Base-by-base conservation (phyloP, 176 grass and related monocot species). In the Paspalum notatum region DNA sequence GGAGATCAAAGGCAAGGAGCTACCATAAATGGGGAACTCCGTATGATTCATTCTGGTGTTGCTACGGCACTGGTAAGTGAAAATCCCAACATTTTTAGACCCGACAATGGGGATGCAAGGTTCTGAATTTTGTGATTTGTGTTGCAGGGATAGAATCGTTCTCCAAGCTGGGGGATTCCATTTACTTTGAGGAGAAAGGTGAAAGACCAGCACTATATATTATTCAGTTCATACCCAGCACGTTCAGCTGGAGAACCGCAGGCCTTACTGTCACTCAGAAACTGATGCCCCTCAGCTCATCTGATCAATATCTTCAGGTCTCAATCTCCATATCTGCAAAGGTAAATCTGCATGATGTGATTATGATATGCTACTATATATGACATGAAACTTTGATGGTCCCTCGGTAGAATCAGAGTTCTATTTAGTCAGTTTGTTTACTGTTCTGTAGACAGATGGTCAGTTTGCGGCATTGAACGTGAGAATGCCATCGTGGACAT, bases 111-210 rank as follows among this genome's bases (percentile, higher is more conserved):
- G 9, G 47, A 4, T 73, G 60, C 12, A 18, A 27, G 2, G 37
- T 39, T 62, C 17, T 80, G 32, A 71, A 45, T 0, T n/a, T 5
- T 51, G 7, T 71, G 5, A 2, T 5, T 27, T 76, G 8, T 65
- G 8, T 38, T 10, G 27, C 72, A 98, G 95, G 88, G 47, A 93
- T 98, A 54, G 96, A 95, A 9, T 98, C 95, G 5, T 98, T 98
- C 56, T 98, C 95, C 42, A 98, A 98, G 63, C 65, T 98, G 53
- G 92, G 92, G 46, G 86, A 98, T 87, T 93, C 95, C 9, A 93
- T 98, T 38, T 98, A 98, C 40, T 98, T 98, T 21, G 95, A 93
- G 72, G 82, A 93, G 47, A 93, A 89, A 79, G 92, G 90, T 46
- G 64, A 42, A 22, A 89, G 13, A 27, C 85, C 88, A 5, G 73